Base-by-base conservation (phyloP, 176 grass and related monocot genomes). In the Paspalum notatum region DNA sequence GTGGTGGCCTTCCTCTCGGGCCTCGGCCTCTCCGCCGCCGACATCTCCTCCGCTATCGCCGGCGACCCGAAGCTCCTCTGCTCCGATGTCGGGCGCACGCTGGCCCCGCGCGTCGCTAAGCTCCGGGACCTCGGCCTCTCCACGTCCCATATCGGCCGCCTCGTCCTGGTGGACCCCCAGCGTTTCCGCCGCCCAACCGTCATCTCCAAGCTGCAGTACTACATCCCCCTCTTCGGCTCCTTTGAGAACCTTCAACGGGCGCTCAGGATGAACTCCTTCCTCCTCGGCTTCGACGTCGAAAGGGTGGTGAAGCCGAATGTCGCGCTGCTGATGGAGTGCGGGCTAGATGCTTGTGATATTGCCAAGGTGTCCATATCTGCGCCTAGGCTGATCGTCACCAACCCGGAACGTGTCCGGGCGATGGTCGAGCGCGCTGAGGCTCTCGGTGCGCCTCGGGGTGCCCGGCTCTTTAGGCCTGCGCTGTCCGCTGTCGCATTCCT, bases 221-320 rank as follows among this genome's bases (percentile, higher is more conserved):
- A 77, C 44, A 46, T 72, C 32, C 39, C 59, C 0, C 54, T 80
- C 32, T 32, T 32, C 26, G 66, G 79, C 9, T 81, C 71, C 7
- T 80, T 69, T 16, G 73, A 84, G 9, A 27, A 51, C 12, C 79
- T 92, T 3, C 60, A 85, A 15, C 47, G 73, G 73, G 77, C 62
- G n/a, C 25, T 46, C 8, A 46, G 45, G 11, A 71, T 43, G 26
- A 77, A 83, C 64, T 27, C 66, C 41, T 47, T 53, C 38, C 68
- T 89, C 66, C 75, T 92, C n/a, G 54, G 53, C 45, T 76, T 44
- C n/a, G 49, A 75, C 69, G 59, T 89, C 6, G 83, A 89, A 14
- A 51, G 77, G 38, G 85, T 77, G 4, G 53, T 84, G 21, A 50
- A 72, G 68, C 90, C 83, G 10, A 92, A 92, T 20, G 59, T 80